phyloP scores from a whole-genome alignment of 805 yeast genomes.

The Starmerella vaccinii region DNA sequence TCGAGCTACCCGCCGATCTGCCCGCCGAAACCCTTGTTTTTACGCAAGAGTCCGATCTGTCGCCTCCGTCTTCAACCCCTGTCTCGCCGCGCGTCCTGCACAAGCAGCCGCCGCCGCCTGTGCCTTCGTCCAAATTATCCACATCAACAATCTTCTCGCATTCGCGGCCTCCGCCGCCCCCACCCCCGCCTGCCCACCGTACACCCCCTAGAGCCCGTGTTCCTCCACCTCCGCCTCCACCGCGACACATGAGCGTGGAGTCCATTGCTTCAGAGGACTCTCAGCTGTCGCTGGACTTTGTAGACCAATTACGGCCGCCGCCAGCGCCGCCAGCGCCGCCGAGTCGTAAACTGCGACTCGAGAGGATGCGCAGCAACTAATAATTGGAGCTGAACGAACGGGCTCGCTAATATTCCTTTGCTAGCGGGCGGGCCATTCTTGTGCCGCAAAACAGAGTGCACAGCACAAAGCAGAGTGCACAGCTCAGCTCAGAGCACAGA shows the following conservation, averaged over 20 bases:
- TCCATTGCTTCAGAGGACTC: constrained; percentile 12
- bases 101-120: not conserved
- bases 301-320: constrained; percentile 16
- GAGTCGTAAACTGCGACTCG: constrained; percentile 2
- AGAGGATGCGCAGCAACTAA: not conserved
- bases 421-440: no score
- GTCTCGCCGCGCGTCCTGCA: not conserved
- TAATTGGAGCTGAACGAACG: no score
- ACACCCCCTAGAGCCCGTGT: not conserved
- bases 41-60: not conserved
- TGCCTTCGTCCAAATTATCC: not conserved
- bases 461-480: no score
- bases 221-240: constrained; percentile 9
- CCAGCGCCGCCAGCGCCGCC: constrained; percentile 19
- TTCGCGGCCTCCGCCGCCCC: constrained; percentile 13
- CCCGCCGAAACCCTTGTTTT: no score
- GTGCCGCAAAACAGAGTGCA: no score
- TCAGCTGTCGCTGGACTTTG: constrained; percentile 6
- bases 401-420: no score
- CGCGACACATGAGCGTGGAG: constrained; percentile 8
- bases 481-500: no score
- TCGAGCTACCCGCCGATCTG: not conserved
- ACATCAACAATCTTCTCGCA: not conserved
- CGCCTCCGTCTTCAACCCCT: not conserved
- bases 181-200: constrained; percentile 4